Evolutionary conservation across 306 rosid species (phyloP).

Genomic region (Castanospermum australe): DNA sequence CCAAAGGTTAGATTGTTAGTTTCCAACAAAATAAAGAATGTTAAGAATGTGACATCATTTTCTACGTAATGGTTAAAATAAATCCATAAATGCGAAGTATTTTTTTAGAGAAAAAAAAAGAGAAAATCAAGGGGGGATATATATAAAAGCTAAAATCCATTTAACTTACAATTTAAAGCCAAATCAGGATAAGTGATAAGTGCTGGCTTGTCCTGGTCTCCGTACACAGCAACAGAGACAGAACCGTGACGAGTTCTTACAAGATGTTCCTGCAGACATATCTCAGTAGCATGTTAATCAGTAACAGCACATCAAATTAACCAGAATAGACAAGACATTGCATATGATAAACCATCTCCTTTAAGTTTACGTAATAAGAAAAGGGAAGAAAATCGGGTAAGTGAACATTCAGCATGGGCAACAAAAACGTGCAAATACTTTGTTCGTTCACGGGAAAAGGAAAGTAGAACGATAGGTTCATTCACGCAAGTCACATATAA

Average conservation of each 20-base stretch:
- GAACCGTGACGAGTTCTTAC: constrained; percentile 67
- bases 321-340: neutral
- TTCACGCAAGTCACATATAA: neutral
- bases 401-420: neutral
- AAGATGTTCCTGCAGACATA: constrained; percentile 68
- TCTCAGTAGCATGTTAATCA: constrained; percentile 14
- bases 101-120: neutral
- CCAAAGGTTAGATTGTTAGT: constrained; percentile 33
- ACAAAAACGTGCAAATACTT: neutral
- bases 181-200: constrained; percentile 86
- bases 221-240: constrained; percentile 73
- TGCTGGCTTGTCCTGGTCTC: constrained; percentile 92
- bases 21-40: neutral
- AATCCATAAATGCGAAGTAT: neutral
- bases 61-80: neutral
- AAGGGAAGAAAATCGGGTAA: neutral
- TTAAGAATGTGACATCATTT: neutral
- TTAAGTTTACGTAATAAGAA: neutral
- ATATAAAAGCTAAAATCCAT: neutral
- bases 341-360: neutral
- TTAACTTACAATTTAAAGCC: constrained; percentile 80
- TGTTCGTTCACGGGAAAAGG: neutral
- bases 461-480: neutral
- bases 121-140: neutral
- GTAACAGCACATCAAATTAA: constrained; percentile 13